A percentile compares a stretch with the other conserved stretches of the same genome.
Evolutionary conservation across 257 asterid genomes (phyloP).

Genomic region (Penstemon davidsonii): DNA sequence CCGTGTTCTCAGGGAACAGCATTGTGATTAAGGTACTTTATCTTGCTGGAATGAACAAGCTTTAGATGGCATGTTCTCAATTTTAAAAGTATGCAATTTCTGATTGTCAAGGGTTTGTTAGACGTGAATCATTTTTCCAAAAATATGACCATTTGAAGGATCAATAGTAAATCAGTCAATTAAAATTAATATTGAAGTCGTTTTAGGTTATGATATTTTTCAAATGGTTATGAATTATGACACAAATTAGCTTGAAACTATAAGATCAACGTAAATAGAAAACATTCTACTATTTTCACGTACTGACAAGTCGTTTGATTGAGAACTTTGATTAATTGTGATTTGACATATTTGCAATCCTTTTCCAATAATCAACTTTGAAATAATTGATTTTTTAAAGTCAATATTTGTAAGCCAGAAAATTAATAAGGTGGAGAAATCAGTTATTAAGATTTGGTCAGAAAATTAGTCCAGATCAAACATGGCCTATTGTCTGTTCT

Average conservation of each 20-base stretch:
- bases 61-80: constrained; percentile 6
- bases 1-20: constrained; percentile 94
- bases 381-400: not conserved
- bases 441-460: not conserved
- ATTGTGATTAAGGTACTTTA: constrained; percentile 84
- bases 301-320: not conserved
- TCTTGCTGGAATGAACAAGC: constrained; percentile 11
- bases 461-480: not conserved
- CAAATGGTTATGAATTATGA: not conserved
- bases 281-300: not conserved
- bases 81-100: constrained; percentile 2
- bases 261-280: not conserved
- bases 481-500: not conserved
- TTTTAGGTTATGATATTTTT: too few species aligned
- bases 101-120: not conserved
- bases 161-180: not conserved
- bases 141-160: not conserved
- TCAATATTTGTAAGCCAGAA: not conserved
- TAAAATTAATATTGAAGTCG: not conserved
- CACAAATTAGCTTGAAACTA: not conserved
- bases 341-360: not conserved
- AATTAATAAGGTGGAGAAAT: not conserved
- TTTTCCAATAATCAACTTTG: not conserved
- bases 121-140: not conserved
- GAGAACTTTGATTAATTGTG: not conserved